Evolutionary conservation across 225 moss, liverwort and hornwort genomes (phyloP).

Genomic region (Rhytidiadelphus loreus): DNA sequence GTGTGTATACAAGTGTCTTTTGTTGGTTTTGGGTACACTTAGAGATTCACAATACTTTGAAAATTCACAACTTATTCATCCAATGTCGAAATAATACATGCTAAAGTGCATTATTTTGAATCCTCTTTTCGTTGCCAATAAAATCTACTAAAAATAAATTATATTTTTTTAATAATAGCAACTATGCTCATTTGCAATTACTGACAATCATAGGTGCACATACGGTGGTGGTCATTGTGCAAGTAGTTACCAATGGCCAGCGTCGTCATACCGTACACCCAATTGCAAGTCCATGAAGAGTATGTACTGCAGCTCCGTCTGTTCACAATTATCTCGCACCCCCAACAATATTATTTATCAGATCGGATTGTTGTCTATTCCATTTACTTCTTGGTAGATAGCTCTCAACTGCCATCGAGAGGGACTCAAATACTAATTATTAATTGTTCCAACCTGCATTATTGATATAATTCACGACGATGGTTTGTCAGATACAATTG

Average conservation of each 20-base stretch:
- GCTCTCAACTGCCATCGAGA: neutral
- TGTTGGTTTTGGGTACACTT: neutral
- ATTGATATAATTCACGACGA: neutral
- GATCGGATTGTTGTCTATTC: neutral
- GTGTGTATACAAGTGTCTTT: no score
- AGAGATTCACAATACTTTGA: neutral
- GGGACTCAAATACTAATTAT: neutral
- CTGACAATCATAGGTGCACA: neutral
- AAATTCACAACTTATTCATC: neutral
- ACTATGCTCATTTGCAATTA: neutral
- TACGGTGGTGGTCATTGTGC: no score
- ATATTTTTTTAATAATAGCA: neutral
- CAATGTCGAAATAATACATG: neutral
- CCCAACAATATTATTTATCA: neutral
- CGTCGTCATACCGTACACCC: neutral
- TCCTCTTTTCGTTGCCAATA: no score
- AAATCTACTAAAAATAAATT: rapidly evolving
- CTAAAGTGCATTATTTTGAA: neutral
- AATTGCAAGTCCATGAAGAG: neutral
- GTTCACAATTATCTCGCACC: neutral
- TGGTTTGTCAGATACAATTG: neutral
- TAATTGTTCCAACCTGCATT: neutral
- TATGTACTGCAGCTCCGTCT: neutral
- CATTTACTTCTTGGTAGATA: neutral
- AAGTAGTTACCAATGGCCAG: neutral